phyloP scores from a whole-genome alignment of 768 basidiomycete genomes.

The Porpolomopsis calyptriformis region DNA sequence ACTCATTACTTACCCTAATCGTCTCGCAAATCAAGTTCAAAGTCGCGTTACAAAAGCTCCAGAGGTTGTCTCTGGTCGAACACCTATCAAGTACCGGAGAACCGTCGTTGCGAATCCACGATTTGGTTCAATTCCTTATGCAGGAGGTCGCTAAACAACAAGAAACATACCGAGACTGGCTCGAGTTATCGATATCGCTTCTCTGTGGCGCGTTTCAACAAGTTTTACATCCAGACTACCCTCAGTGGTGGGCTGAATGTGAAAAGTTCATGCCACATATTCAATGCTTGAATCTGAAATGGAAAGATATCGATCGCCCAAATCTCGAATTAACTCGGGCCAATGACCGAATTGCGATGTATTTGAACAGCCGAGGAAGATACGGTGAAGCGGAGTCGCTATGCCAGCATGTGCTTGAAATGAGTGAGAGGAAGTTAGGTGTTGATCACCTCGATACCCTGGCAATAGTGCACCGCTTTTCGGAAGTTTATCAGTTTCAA shows the following conservation, averaged over 20 bases:
- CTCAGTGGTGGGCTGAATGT: too few species aligned
- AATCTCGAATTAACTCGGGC: neutral
- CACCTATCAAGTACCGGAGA: too few species aligned
- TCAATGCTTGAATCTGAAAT: neutral
- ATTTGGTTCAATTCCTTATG: too few species aligned
- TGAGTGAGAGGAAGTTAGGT: neutral
- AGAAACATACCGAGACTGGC: too few species aligned
- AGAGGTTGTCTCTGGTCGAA: too few species aligned
- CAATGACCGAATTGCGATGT: neutral
- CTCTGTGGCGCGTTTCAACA: too few species aligned
- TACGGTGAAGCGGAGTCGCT: conserved; percentile 2
- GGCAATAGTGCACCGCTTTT: neutral
- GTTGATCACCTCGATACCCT: neutral
- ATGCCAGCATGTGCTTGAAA: neutral
- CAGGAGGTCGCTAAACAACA: too few species aligned
- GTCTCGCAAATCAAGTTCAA: too few species aligned
- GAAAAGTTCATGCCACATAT: too few species aligned
- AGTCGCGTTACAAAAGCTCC: too few species aligned
- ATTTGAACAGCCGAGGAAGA: neutral
- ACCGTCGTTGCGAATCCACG: too few species aligned
- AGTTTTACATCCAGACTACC: too few species aligned
- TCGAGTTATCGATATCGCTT: neutral
- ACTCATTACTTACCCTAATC: neutral
- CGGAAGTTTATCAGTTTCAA: neutral
- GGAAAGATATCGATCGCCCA: neutral